phyloP scores from a whole-genome alignment of 257 asterid species.

The Nemophila menziesii region DNA sequence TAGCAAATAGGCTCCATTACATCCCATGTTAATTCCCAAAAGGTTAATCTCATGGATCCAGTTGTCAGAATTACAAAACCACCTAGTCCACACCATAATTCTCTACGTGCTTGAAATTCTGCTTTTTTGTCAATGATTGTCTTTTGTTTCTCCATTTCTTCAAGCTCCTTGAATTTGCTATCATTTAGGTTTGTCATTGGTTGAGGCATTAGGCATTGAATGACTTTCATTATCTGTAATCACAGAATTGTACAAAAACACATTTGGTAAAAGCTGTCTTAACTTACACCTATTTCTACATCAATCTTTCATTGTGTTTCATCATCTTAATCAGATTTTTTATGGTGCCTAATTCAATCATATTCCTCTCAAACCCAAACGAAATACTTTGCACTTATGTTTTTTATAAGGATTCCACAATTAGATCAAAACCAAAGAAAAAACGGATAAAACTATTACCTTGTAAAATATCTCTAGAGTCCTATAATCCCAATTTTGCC shows the following conservation, averaged over 20 bases:
- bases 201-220: constrained; percentile 12
- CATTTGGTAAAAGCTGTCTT: constrained; percentile 3
- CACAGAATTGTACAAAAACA: constrained; percentile 4
- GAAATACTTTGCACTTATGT: too few species aligned
- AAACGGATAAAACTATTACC: too few species aligned
- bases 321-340: background rate
- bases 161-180: constrained; percentile 25
- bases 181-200: constrained; percentile 6
- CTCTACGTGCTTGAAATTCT: constrained; percentile 43
- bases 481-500: too few species aligned
- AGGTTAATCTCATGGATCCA: constrained; percentile 48
- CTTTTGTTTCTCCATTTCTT: constrained; percentile 33
- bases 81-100: constrained; percentile 47
- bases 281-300: background rate
- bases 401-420: too few species aligned
- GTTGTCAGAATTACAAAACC: constrained; percentile 30
- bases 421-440: too few species aligned
- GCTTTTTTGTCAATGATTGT: constrained; percentile 38
- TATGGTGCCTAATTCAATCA: background rate
- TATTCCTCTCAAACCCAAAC: background rate
- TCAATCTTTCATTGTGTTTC: background rate
- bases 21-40: constrained; percentile 71
- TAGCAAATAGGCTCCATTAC: constrained; percentile 72
- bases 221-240: constrained; percentile 17
- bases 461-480: too few species aligned